Percentiles rank a stretch among this genome's conserved stretches.
phyloP scores from a whole-genome alignment of 371 early-diverging fungal genomes.

The Syncephalastrum sp. region DNA sequence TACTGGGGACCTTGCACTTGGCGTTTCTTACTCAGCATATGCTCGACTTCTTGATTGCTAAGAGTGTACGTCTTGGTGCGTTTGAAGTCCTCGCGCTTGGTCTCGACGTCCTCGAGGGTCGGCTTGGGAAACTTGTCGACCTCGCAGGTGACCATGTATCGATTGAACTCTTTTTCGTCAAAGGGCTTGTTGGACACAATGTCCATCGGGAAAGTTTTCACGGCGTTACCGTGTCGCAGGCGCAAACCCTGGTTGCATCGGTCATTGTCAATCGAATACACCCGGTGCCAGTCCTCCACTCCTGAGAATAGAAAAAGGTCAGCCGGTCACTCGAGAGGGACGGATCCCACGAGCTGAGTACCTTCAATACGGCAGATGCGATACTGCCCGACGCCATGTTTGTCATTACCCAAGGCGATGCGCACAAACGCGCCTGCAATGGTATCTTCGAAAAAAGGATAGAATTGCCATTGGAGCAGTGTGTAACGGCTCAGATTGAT shows the following conservation, averaged over 20 bases:
- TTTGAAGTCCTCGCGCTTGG: slow-evolving; percentile 57
- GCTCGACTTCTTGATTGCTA: slow-evolving; percentile 61
- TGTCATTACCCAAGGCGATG: slow-evolving; percentile 56
- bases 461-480: slow-evolving; percentile 62
- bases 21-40: slow-evolving; percentile 58
- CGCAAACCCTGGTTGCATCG: slow-evolving; percentile 61
- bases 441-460: slow-evolving; percentile 67
- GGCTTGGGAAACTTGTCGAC: slow-evolving; percentile 51
- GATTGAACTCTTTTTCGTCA: slow-evolving; percentile 65
- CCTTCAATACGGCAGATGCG: slow-evolving; percentile 63
- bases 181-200: slow-evolving; percentile 68
- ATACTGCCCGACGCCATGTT: slow-evolving; percentile 46
- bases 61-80: slow-evolving; percentile 64
- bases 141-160: slow-evolving; percentile 52
- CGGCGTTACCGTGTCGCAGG: slow-evolving; percentile 67
- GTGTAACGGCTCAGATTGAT: slow-evolving; percentile 39
- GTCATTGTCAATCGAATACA: slow-evolving; percentile 60
- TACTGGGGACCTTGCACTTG: too few relatives aligned
- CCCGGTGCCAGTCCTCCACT: slow-evolving; percentile 58
- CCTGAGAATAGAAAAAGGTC: slow-evolving; percentile 20
- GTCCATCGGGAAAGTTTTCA: slow-evolving; percentile 71
- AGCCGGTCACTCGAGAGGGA: not conserved
- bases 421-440: slow-evolving; percentile 50
- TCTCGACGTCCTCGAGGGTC: slow-evolving; percentile 51
- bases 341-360: slow-evolving; percentile 8